Base-by-base conservation (phyloP, 345 rosid genomes). In the Linum trigynum region DNA sequence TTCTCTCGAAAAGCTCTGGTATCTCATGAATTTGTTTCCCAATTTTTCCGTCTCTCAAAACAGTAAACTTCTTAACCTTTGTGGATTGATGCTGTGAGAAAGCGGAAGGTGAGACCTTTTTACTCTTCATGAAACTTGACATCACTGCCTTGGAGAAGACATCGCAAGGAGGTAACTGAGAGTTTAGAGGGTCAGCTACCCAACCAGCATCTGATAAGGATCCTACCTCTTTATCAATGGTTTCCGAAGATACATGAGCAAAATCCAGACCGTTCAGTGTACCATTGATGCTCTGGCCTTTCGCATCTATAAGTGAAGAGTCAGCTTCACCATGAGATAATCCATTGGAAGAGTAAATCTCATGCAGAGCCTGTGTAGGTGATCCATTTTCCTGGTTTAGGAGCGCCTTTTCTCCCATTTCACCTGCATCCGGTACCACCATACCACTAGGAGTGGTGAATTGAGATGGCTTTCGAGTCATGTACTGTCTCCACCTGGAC, bases 401-500 rank as follows among this genome's bases (percentile, higher is more conserved):
- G 53, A 61, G 61, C 57, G 73, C 67, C 53, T 67, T 65, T 57
- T 73, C 72, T 37, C 67, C 71, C 36, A 40, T 66, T 57, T 68
- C 74, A 67, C 67, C 59, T 38, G 64, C 58, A 62, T 69, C 69
- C 56, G 67, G 36, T 53, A 62, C 67, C 36, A 32, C 56, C 23
- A 38, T 35, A 58, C 78, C 81, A 61, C 23, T 61, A 3, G 64
- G 41, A 74, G 55, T 61, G 12, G 48, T 48, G 7, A n/a, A 59
- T 62, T 74, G 81, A 59, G 75, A 74, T 42, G 72, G 66, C 63
- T 38, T 67, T 61, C 95, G 87, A 67, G 79, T 82, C 86, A 85
- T 84, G 81, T 78, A 86, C 84, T 92, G 98, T 78, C 85, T 82
- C 95, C 98, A 92, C 77, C 97, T 83, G 61, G 98, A 90, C 45